These are phyloP conservation scores for Hebeloma cylindrosporum DNA, from an alignment of 768 basidiomycete species.

Conservation along the genomic window DNA sequence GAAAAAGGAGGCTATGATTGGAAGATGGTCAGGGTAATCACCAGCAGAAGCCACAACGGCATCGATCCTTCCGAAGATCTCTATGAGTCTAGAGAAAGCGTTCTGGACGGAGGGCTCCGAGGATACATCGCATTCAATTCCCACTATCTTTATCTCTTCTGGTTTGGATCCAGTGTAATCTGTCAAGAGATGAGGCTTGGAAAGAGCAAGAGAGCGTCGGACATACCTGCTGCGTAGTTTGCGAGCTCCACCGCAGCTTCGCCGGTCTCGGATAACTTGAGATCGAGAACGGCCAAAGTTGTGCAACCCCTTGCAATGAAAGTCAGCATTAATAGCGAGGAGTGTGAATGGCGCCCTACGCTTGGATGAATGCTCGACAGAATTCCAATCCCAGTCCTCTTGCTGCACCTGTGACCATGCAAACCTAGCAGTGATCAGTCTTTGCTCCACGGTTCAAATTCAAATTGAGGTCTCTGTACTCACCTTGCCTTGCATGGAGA, in stretches of 20 bases:
- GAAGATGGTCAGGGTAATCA: conserved; percentile 25
- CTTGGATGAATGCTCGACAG: conserved; percentile 85
- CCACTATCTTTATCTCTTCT: conserved; percentile 65
- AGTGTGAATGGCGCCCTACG: conserved; percentile 43
- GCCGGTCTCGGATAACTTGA: conserved; percentile 68
- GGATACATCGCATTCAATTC: conserved; percentile 85
- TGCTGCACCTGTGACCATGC: conserved; percentile 91
- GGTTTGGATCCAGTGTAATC: conserved; percentile 54
- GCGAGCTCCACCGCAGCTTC: conserved; percentile 67
- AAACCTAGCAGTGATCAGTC: conserved; percentile 53
- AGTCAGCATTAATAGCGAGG: neutral
- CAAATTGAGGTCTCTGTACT: neutral
- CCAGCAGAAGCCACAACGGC: conserved; percentile 89
- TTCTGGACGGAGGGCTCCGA: conserved; percentile 76
- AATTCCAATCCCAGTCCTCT: conserved; percentile 90
- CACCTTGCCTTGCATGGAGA: conserved; percentile 81
- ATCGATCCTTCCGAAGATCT: conserved; percentile 71
- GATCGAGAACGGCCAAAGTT: conserved; percentile 76
- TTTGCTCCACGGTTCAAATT: neutral
- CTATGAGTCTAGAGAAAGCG: conserved; percentile 65
- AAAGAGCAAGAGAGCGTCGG: neutral
- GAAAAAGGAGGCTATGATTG: neutral
- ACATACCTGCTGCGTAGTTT: conserved; percentile 29
- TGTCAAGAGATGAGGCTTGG: conserved; percentile 23
- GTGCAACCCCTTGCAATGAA: conserved; percentile 65